Conservation (phyloP, 805 yeast genomes). For the Candida nonsorbophila region DNA sequence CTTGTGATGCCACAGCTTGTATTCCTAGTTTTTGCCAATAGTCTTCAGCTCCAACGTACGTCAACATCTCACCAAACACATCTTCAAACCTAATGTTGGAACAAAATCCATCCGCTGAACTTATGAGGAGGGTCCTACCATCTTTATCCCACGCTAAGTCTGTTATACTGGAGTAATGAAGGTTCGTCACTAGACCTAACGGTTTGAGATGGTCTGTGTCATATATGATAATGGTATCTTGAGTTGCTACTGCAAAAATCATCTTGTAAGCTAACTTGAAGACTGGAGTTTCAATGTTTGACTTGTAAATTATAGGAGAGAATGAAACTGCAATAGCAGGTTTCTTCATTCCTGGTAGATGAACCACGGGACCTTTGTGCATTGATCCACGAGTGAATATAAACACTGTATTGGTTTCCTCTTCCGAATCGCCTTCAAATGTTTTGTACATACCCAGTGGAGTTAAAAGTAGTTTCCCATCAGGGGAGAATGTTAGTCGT, state of each 20-base stretch:
- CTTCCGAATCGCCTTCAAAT: conserved; percentile 15
- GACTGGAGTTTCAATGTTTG: conserved; percentile 18
- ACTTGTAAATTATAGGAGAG: conserved; percentile 57
- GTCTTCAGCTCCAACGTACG: not conserved
- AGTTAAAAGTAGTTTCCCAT: conserved; percentile 74
- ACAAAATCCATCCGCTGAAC: conserved; percentile 93
- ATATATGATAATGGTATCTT: conserved; percentile 74
- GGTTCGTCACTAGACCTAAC: conserved; percentile 65
- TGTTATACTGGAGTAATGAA: conserved; percentile 86
- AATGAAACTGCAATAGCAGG: conserved; percentile 84
- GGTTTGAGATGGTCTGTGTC: conserved; percentile 72
- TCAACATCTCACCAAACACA: conserved; percentile 46
- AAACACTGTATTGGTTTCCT: conserved; percentile 63
- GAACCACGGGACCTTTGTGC: conserved; percentile 66
- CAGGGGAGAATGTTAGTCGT: conserved; percentile 81
- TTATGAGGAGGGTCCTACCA: conserved; percentile 63
- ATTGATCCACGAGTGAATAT: conserved; percentile 71
- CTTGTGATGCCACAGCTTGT: not conserved
- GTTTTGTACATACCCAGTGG: conserved; percentile 60
- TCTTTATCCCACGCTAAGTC: conserved; percentile 82
- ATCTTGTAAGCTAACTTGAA: conserved; percentile 70
- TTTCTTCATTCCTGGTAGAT: conserved; percentile 71
- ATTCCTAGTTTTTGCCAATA: conserved; percentile 1
- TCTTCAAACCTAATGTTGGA: conserved; percentile 56
- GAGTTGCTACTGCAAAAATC: conserved; percentile 90